Base-by-base conservation (phyloP, 495 filamentous ascomycete genomes). In the Thermochaetoides thermophila region DNA sequence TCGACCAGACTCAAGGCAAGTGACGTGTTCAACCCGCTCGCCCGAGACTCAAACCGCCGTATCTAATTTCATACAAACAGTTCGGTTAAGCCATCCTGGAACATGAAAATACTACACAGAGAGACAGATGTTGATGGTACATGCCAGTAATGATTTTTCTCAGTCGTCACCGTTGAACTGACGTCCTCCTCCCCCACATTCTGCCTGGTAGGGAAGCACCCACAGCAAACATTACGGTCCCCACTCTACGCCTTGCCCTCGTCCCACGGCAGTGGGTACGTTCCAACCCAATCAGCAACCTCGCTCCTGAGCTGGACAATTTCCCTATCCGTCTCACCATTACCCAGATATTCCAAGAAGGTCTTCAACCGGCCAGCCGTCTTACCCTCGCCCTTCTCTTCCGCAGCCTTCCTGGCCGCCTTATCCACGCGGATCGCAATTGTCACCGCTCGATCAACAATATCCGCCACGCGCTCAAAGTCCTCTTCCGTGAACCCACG, bases 261-360 rank as follows among this genome's bases (percentile, higher is more conserved):
- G 26, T 53, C 61, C 89, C 89, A 95, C 9, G 87, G 89, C 44
- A 95, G 55, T 27, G 74, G 73, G 50, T 94, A 97, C 4, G 83
- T 91, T 10, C 85, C 79, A 8, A 93, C 83, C 91, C 91, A 99
- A 46, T 86, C 83, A 50, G 83, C 79, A 0, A 99, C 89, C 61
- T 96, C 89, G 50, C 78, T 74, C 35, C 80, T 70, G 39, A 99
- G 57, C 53, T 83, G 68, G 12, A 93, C 68, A 53, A 99, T 83
- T 57, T 99, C 91, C 7, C 74, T 61, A 25, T 84, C 68, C 38
- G 78, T 74, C 48, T 89, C 78, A 7, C 89, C 89, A 40, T 81
- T 74, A 2, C 83, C 81, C 10, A 96, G 54, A 40, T 73, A 81
- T 14, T 89, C 78, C 45, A 84, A 55, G 59, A 94, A 99, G 2